Evolutionary conservation across 257 asterid genomes (phyloP).

Genomic region (Penstemon newberryi): DNA sequence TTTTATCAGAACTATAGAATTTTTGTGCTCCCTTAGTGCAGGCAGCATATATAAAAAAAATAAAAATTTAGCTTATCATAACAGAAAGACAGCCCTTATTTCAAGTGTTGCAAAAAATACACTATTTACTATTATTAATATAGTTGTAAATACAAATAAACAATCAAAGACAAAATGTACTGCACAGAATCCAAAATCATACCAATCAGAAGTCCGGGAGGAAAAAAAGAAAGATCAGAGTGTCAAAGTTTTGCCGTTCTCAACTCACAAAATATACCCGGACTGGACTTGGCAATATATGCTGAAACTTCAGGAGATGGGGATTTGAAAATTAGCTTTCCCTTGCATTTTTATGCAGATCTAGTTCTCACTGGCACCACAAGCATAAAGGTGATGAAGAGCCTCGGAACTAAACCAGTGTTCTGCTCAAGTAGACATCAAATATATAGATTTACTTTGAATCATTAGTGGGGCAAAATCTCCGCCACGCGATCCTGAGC

Average conservation of each 20-base stretch:
- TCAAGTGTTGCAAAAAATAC: conserved; percentile 19
- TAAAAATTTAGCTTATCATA: not conserved
- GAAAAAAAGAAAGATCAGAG: not conserved
- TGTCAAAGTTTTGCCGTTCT: conserved; percentile 20
- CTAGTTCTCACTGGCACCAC: conserved; percentile 28
- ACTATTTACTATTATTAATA: not conserved
- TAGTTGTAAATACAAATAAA: conserved; percentile 29
- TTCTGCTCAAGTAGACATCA: conserved; percentile 30
- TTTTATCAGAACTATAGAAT: no score
- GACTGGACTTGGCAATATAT: conserved; percentile 24
- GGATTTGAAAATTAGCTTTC: conserved; percentile 15
- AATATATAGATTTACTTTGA: conserved; percentile 1
- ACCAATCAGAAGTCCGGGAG: conserved; percentile 26
- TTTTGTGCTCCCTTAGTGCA: no score
- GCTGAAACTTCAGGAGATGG: conserved; percentile 28
- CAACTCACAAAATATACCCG: conserved; percentile 36
- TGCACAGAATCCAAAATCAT: conserved; percentile 20
- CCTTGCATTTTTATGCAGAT: conserved; percentile 16
- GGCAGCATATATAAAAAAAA: no score
- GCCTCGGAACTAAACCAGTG: conserved; percentile 18
- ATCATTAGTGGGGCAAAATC: conserved; percentile 48
- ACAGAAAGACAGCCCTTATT: conserved; percentile 8
- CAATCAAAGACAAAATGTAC: conserved; percentile 34
- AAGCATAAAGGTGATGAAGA: conserved; percentile 16
- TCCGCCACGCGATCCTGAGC: conserved; percentile 76